Base-by-base conservation (phyloP, 805 yeast genomes). In the Lachancea nothofagi region DNA sequence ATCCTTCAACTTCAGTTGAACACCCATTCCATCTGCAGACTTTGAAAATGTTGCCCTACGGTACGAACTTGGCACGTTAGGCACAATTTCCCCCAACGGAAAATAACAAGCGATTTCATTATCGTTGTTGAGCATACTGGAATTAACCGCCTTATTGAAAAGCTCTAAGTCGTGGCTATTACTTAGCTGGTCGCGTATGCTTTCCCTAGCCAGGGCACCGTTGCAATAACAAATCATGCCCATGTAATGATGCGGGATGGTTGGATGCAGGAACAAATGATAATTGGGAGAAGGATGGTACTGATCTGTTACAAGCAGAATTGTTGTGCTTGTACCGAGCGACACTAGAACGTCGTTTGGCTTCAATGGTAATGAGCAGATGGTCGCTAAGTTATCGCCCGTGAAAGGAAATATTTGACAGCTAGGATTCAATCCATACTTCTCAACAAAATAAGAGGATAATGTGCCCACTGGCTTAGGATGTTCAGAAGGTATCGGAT, bases 181-280 rank as follows among this genome's bases (percentile, higher is more conserved):
- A 2, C 52, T 48, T 22, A 86, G 45, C 18, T 64, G 67, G 59
- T 87, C 81, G 36, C 93, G 70, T 8, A 87, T 69, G 42, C 71
- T 70, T 53, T 88, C 96, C 47, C 97, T 69, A 0, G 96, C 95
- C 35, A 88, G 65, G 0, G 96, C 75, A 0, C 97, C 96, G 58
- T 88, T 88, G 55, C 94, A 83, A 60, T 88, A 88, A 59, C 97
- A 88, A 40, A 89, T 76, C 97, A 88, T 88, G 17, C 94, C 95
- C 96, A 88, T 89, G 58, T 78, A 88, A 26, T 81, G 78, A 26
- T 70, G 71, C 0, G 75, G 74, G 45, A 83, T 74, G 0, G 94
- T 82, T 7, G 97, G 96, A 57, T 89, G 96, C 46, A 77, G 77
- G 65, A 88, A 88, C 48, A 87, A 61, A 55, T 88, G 96, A 57